Conservation (phyloP, 306 rosid genomes). For the Glycine soja region DNA sequence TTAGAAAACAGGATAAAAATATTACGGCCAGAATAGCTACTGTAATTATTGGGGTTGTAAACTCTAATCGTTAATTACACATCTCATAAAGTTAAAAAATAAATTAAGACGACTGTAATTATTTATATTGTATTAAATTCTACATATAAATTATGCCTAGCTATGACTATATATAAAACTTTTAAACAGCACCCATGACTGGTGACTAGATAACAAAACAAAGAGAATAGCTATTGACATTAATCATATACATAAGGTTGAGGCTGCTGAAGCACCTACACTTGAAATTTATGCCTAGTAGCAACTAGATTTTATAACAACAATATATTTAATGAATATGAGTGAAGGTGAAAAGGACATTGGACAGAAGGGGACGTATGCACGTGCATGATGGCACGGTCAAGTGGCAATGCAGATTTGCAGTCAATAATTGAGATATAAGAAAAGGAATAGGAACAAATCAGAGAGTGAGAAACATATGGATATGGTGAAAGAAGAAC, state of each 20-base stretch:
- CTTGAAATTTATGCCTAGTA: background rate
- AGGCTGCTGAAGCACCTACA: background rate
- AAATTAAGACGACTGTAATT: too few species aligned
- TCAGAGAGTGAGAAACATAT: background rate
- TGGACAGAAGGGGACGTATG: slow-evolving; percentile 8
- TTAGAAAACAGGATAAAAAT: too few species aligned
- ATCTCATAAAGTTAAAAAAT: too few species aligned
- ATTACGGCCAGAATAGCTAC: too few species aligned
- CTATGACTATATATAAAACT: too few species aligned
- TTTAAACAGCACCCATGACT: too few species aligned
- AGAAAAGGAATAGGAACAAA: background rate
- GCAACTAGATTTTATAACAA: background rate
- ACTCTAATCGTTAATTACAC: too few species aligned
- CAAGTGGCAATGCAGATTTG: slow-evolving; percentile 15
- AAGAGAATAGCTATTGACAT: too few species aligned
- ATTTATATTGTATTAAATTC: too few species aligned
- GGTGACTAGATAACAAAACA: too few species aligned
- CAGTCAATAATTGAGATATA: background rate
- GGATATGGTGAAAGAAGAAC: background rate
- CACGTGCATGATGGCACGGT: slow-evolving; percentile 6
- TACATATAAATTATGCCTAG: too few species aligned
- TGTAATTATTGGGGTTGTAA: too few species aligned
- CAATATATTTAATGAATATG: background rate
- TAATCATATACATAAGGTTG: background rate
- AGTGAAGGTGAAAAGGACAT: background rate